Base-by-base conservation (phyloP, 2,329 filamentous ascomycete species). In the Monosporascus cannonballus region DNA sequence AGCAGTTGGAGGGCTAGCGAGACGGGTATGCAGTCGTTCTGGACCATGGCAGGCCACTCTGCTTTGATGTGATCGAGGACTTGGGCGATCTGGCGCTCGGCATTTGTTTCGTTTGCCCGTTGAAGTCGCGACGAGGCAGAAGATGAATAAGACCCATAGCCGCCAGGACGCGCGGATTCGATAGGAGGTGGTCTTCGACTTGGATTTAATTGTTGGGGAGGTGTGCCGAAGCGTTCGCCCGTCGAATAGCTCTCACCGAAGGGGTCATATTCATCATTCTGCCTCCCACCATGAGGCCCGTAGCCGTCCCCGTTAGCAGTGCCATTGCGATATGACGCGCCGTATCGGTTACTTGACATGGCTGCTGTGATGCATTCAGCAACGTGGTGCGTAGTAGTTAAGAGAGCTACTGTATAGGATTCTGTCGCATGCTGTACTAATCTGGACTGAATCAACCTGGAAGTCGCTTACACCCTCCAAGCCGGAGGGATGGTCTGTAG, bases 1-100 rank as follows among this genome's bases (percentile, higher is more conserved):
- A 97, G 89, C 58, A 99, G 79, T 71, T 96, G 92, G 47, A 99
- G 79, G n/a, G 93, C 90, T 50, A 96, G 83, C 70, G 97, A 92
- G 37, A 97, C 90, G 2, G 94, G 94, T 34, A 96, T 84, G 67
- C 92, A 96, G 65, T 94, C 87, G 56, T 87, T 86, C 62, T 88
- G 81, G 58, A 89, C 90, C 88, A 99, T 94, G 61, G 91, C 87
- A 44, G 89, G 87, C 93, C 94, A 99, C 66, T 96, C 90, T 53
- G 81, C 75, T 67, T 92, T 86, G 64, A 99, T 96, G 60, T 89
- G 85, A 59, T 90, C 85, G 48, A 97, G 77, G 2, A 96, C 82
- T 61, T 83, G 76, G 48, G 72, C 71, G 54, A 84, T 83, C 66
- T 83, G 78, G 48, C 76, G 71, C 67, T 82, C 79, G 51, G 79